Conservation (phyloP, 345 rosid genomes). For the Bruguiera sexangula region DNA sequence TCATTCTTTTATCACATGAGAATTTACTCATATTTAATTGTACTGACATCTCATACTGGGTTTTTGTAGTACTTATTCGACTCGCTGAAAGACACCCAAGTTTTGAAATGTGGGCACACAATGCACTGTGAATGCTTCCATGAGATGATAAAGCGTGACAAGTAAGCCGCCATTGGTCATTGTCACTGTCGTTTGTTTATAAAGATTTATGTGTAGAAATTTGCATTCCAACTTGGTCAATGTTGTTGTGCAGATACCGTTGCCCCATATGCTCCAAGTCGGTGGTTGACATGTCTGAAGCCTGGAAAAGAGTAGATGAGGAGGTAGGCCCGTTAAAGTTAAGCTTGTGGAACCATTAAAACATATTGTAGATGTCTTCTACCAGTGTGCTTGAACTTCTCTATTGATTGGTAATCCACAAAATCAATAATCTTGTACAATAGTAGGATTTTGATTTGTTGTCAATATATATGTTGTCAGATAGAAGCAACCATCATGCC, state of each 20-base stretch:
- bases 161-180: conserved; percentile 42
- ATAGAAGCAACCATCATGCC: conserved; percentile 85
- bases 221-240: conserved; percentile 11
- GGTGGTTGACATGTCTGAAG: conserved; percentile 81
- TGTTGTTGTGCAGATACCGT: conserved; percentile 46
- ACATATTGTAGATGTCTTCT: not conserved
- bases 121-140: conserved; percentile 81
- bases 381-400: not conserved
- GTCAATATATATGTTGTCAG: conserved; percentile 31
- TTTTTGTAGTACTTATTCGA: conserved; percentile 79
- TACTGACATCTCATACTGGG: conserved; percentile 4
- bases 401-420: not conserved
- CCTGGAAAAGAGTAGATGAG: conserved; percentile 85
- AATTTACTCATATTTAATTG: not conserved
- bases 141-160: conserved; percentile 78
- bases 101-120: conserved; percentile 98
- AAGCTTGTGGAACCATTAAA: conserved; percentile 5
- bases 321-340: conserved; percentile 51
- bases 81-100: conserved; percentile 79
- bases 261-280: conserved; percentile 96
- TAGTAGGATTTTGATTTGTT: not conserved
- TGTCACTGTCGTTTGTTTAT: not conserved
- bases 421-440: no score
- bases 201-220: not conserved
- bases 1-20: not conserved